Base-by-base conservation (phyloP, 257 asterid species). In the Gardenia jasminoides region DNA sequence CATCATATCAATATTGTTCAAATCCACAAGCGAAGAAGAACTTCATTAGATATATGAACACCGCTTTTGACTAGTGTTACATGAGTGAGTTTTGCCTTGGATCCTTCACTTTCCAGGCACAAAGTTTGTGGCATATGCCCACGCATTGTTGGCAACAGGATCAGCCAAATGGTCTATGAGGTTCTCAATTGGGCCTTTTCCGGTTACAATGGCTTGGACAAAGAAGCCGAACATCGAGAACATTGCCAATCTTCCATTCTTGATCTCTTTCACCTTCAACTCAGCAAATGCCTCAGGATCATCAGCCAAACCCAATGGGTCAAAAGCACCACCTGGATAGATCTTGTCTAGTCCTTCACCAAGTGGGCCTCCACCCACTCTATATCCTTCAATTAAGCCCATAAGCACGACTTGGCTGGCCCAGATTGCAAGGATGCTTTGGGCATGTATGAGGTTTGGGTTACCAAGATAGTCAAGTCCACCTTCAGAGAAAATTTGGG, bases 401-500 rank as follows among this genome's bases (percentile, higher is more conserved):
- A 94, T 92, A 0, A 94, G 88, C 6, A 94, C 96, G 0, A 94
- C 97, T 78, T 94, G 97, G 74, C 67, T 19, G 0, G 97, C 98
- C 97, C 97, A 94, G 8, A 94, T 91, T 0, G 98, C 97, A 1
- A 94, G 79, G 80, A 94, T 94, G 88, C 97, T 92, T 66, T 92
- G 98, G 8, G 98, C 98, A 0, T 94, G 98, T 82, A 92, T 59
- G 15, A 94, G 85, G 86, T 90, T 94, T 0, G 98, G 98, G 93
- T 92, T 94, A 48, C 97, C 98, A 46, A 94, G 78, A 61, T 94
- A 94, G 87, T 92, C 93, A 0, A 94, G 90, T 11, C 98, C 98
- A 12, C 98, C 98, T 79, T 92, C 97, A 0, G 97, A 89, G 83
- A 94, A 94, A 85, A 94, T 94, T 17, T 94, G 98, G 2, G 98